phyloP scores from a whole-genome alignment of 2,329 filamentous ascomycete genomes.

The Botrytis fabae region DNA sequence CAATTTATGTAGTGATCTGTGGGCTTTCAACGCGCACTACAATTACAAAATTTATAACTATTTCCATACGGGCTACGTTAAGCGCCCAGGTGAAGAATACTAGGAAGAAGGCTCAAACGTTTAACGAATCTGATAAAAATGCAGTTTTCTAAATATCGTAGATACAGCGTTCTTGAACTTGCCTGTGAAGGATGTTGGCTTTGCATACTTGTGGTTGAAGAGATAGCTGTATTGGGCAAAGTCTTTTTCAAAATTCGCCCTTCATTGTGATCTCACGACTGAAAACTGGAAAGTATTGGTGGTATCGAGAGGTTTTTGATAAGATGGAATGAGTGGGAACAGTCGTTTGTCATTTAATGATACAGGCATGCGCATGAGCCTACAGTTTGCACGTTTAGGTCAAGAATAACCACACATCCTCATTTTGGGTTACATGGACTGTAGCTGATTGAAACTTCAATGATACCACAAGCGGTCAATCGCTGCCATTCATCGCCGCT shows the following conservation, averaged over 20 bases:
- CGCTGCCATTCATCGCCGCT: neutral
- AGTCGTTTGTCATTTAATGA: neutral
- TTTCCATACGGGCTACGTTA: too few relatives aligned
- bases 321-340: neutral
- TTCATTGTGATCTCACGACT: neutral
- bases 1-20: neutral
- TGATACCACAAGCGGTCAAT: neutral
- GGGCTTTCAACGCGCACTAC: too few relatives aligned
- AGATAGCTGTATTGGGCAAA: neutral
- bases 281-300: neutral
- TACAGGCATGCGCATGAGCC: neutral
- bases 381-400: neutral
- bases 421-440: neutral
- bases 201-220: neutral
- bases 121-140: too few relatives aligned
- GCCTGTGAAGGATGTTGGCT: neutral
- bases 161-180: neutral
- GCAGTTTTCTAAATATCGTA: accelerated
- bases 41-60: too few relatives aligned
- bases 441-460: neutral
- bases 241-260: neutral
- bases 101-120: too few relatives aligned
- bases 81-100: too few relatives aligned
- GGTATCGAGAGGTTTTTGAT: neutral
- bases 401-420: neutral